Evolutionary conservation across 108 stramenopile genomes (phyloP), one percentile per base, ranked within the genome.

Genomic region (Cyclotella sp.): DNA sequence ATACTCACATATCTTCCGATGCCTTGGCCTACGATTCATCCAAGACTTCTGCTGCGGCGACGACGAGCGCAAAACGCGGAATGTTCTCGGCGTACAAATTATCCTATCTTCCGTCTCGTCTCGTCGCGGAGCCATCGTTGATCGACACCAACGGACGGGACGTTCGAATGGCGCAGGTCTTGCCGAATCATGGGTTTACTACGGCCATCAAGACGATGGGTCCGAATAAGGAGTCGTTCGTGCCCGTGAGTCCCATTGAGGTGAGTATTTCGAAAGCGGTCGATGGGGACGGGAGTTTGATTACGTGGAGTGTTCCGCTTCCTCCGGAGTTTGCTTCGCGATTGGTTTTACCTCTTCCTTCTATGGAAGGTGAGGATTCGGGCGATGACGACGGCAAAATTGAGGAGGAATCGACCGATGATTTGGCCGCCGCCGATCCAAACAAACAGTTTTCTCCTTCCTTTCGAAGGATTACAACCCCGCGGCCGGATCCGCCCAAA

Each of bases 131-230:
- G 57, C 86, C 94, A 45, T 75, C 88, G 21, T 54, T 89, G 66
- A 21, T 88, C 30, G 94, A 92, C 74, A 74, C 77, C 28, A 89
- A 89, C 40, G 78, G 82, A 6, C 76, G 94, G 13, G 82, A 84
- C 0, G 89, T 79, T 27, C 22, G 81, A 29, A 69, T 66, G 27
- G 94, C 94, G 16, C 66, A 85, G 63, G 70, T 72, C 24, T 47
- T 95, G 22, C 94, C 94, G 9, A 89, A 92, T 76, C 90, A 91
- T 82, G 90, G 85, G 39, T 95, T 95, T 81, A 82, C 88, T 4
- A 85, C 79, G 39, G 77, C 85, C 47, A 91, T 95, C 77, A 90
- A 90, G 57, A 95, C 94, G 15, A 88, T 91, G 84, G 94, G 94
- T 14, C 78, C 82, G 42, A 89, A 88, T 29, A 77, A 76, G 46